Evolutionary conservation across 192 early-diverging fungal species (phyloP).

Genomic region (Chytriomyces sp.): DNA sequence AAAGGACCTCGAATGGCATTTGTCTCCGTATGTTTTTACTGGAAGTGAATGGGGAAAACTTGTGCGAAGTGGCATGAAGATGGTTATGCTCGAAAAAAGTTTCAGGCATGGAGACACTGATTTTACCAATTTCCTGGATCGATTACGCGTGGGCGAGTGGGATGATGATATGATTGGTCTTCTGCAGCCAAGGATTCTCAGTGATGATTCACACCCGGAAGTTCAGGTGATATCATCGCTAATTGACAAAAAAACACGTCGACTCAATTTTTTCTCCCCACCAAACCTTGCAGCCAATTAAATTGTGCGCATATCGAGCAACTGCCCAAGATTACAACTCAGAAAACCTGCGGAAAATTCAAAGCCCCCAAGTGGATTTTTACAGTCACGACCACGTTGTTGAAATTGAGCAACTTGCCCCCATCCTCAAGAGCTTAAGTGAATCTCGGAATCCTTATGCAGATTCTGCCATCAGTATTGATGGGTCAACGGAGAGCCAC

Average conservation of each 20-base stretch:
- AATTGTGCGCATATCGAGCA: conserved; percentile 42
- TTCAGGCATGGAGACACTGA: conserved; percentile 49
- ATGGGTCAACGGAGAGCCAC: neutral
- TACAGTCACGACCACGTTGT: conserved; percentile 1
- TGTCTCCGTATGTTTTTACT: conserved; percentile 43
- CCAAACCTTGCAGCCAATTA: conserved; percentile 38
- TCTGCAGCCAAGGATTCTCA: conserved; percentile 3
- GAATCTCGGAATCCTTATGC: no score
- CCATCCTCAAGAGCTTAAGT: no score
- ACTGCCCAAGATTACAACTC: conserved; percentile 40
- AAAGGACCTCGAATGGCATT: neutral
- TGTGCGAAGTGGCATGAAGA: conserved; percentile 35
- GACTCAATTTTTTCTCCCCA: neutral
- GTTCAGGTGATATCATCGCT: conserved; percentile 1
- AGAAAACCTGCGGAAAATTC: conserved; percentile 20
- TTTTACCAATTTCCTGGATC: conserved; percentile 48
- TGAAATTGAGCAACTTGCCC: conserved; percentile 8
- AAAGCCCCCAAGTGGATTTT: neutral
- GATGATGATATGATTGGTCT: conserved; percentile 28
- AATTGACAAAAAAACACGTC: neutral
- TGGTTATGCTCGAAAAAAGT: conserved; percentile 41
- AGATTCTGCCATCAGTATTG: no score
- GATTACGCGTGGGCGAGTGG: conserved; percentile 46
- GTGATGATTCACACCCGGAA: neutral
- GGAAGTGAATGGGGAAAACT: conserved; percentile 40